Conservation (phyloP, 2,329 filamentous ascomycete genomes). For the Ceratocystis cacaofunesta region DNA sequence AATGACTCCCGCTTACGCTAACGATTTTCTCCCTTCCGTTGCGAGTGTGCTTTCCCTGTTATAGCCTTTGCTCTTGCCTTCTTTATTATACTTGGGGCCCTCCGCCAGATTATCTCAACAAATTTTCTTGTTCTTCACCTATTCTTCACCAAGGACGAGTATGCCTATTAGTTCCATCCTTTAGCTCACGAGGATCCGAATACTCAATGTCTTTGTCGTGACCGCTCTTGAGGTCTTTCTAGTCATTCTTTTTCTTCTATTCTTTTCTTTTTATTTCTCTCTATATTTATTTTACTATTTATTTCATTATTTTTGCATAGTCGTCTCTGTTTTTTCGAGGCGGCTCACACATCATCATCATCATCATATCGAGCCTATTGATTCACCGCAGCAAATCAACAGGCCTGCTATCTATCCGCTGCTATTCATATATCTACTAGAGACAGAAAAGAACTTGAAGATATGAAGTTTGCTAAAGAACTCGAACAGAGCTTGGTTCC, state of each 20-base stretch:
- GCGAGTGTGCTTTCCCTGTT: background rate
- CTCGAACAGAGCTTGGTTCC: slow-evolving; percentile 78
- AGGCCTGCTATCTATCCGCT: background rate
- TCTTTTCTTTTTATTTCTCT: background rate
- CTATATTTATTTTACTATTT: background rate
- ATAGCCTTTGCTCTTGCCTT: background rate
- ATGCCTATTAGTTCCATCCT: background rate
- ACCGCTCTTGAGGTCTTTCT: background rate
- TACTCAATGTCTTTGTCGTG: slow-evolving; percentile 4
- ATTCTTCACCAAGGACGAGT: slow-evolving; percentile 3
- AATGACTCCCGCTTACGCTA: background rate
- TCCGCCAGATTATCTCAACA: background rate
- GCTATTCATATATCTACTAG: background rate
- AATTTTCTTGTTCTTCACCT: background rate
- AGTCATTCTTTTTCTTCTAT: background rate
- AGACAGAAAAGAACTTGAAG: slow-evolving; percentile 19
- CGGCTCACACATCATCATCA: background rate
- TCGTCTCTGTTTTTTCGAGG: background rate
- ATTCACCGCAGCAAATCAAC: background rate
- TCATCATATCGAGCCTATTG: background rate
- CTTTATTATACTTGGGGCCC: background rate
- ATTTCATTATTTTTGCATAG: background rate
- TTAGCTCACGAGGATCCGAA: background rate
- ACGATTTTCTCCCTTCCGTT: background rate
- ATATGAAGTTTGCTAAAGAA: slow-evolving; percentile 59